Evolutionary conservation across 1,284 basidiomycete species (phyloP).

Genomic region (Takashimella koratensis): DNA sequence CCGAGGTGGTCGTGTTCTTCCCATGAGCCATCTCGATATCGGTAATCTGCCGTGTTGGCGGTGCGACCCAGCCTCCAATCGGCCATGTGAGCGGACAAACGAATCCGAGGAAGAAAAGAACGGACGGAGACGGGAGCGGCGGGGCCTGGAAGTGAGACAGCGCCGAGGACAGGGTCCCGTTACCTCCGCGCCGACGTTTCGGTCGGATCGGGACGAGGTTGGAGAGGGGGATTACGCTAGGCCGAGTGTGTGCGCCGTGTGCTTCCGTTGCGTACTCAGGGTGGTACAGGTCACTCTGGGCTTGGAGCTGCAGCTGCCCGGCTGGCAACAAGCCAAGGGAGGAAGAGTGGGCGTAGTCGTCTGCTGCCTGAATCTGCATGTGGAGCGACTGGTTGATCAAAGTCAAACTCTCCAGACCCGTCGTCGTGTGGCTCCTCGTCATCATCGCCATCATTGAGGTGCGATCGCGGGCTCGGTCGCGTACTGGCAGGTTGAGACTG

Average conservation of each 20-base stretch:
- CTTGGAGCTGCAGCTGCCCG: too few species aligned
- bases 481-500: too few species aligned
- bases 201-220: background rate
- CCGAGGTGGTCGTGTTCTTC: background rate
- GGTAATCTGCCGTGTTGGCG: background rate
- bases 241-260: background rate
- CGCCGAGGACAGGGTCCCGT: background rate
- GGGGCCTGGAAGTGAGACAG: constrained; percentile 26
- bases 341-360: background rate
- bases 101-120: background rate
- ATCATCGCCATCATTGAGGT: background rate
- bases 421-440: background rate
- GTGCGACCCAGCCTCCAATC: background rate
- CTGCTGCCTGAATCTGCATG: background rate
- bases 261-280: background rate
- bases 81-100: background rate
- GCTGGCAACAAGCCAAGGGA: background rate
- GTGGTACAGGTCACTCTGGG: background rate
- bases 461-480: too few species aligned
- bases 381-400: background rate
- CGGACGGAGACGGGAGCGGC: constrained; percentile 60
- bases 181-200: background rate
- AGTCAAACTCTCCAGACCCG: background rate
- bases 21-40: background rate
- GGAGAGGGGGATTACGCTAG: background rate